Base-by-base conservation (phyloP, 2,329 filamentous ascomycete genomes). In the Huntiella decipiens region DNA sequence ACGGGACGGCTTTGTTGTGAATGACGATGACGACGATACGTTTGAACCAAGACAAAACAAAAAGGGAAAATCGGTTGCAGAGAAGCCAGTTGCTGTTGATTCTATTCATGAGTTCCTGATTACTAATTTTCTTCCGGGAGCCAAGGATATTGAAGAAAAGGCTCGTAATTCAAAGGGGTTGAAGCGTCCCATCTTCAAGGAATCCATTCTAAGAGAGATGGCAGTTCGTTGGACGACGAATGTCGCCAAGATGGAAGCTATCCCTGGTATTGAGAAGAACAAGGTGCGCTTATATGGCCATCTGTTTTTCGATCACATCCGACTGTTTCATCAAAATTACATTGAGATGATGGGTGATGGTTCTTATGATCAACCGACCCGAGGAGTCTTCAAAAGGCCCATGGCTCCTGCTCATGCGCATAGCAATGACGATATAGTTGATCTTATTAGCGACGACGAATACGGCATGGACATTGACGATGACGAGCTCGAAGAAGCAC, bases 171-270 rank as follows among this genome's bases (percentile, higher is more conserved):
- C 65, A 17, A 72, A 73, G 43, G 64, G 66, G 4, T 60, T 80
- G 31, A 68, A 73, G 6, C 64, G 66, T 16, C 67, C 71, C 3
- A 63, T 79, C 1, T 91, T 91, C 56, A 77, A 74, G 0, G 78
- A 85, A 50, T 67, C 66, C 16, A 68, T 83, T 11, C 68, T 86
- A 43, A 73, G 77, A 33, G 71, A 79, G 53, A 87, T 91, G 79
- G 78, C 73, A 10, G 73, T 85, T 43, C 61, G 66, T 32, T 80
- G 81, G 66, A 82, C 81, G 1, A 66, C 64, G 5, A 73, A 66
- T 6, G 54, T 74, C 7, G 68, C 72, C 12, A 64, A 74, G 48
- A 81, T 91, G 74, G 63, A 61, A 31, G 59, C 60, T 6, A 80
- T 88, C 42, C 67, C 68, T 0, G 72, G 70, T 7, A 78, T 87